Evolutionary conservation across 768 basidiomycete species (phyloP), one percentile per base, ranked within the genome.

Genomic region (Solioccasus polychromus): DNA sequence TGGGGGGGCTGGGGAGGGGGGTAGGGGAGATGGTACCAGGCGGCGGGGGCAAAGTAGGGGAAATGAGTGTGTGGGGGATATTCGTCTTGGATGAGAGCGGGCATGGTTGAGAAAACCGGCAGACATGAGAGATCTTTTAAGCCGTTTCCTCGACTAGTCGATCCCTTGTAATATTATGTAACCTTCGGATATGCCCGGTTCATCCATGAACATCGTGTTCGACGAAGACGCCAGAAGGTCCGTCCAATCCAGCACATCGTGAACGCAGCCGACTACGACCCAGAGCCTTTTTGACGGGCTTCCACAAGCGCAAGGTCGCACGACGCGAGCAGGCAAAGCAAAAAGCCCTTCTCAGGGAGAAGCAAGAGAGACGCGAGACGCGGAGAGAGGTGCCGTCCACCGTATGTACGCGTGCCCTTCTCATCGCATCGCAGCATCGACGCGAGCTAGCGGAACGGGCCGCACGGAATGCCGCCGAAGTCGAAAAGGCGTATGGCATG

Each of bases 221-320:
- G 90, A 96, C 61, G 92, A 96, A 32, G 77, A 80, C 29, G 89
- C 89, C 1, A 75, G 92, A 55, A 79, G 80, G 92, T 88, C 41
- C 30, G 71, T 22, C n/a, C n/a, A 5, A 12, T 19, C 3, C 18
- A 30, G 4, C 51, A 20, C 45, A 37, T 48, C 22, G 51, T 42
- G 49, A 56, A 52, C 42, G 58, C 46, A 49, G 44, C 38, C 36
- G 31, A 51, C 40, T 35, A 6, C 31, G 9, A 20, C 26, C 26
- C 57, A 94, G 92, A 60, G 86, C 94, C 48, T 96, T 88, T 68
- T 70, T 96, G 61, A 94, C 92, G 15, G 93, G 93, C 22, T 96
- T 96, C 64, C 86, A 88, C 64, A 94, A 94, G 68, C 82, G 93
- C 56, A 96, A 95, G 68, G 68, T 92, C 40, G 85, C 82, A 48